Base-by-base conservation (phyloP, 1,139 yeast genomes). In the Yamadazyma diospyri region DNA sequence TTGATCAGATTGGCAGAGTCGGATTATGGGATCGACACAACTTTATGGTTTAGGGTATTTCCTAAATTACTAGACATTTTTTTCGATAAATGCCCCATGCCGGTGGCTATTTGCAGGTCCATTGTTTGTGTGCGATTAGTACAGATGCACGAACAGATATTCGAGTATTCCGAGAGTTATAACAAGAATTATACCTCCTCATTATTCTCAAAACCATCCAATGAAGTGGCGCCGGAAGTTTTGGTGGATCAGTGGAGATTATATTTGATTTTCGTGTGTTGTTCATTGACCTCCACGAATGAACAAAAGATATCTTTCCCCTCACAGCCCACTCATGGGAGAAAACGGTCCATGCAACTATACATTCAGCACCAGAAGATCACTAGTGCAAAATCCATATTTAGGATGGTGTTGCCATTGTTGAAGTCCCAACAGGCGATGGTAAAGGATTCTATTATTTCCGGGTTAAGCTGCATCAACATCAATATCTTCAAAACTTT, bases 1-100 rank as follows among this genome's bases (percentile, higher is more conserved):
- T 59, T 94, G 16, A 66, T 84, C 0, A 70, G 78, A 34, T 60
- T 92, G 10, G 96, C 95, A 0, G 96, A 86, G 47, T 84, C 95
- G 2, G 95, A 85, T 41, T 84, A 88, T 50, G 97, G 97, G 2
- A 89, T 92, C 7, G 98, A 94, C 55, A 81, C 95, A 1, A 95
- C 98, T 0, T 63, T 94, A 16, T 94, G 98, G 98, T 81, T 89
- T 47, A 74, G 95, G 44, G 73, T 83, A 1, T 89, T 84, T 49
- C 97, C 97, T 1, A 75, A 72, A 29, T 61, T 94, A 4, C 61
- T 92, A 30, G 78, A 74, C 26, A 69, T 78, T 2, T 78, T 94
- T 41, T 88, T 86, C 45, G 87, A 80, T 39, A 72, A 70, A 34
- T 89, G 95, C 50, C 97, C 98, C 0, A 81, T 92, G 55, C 94